Evolutionary conservation across 2,329 filamentous ascomycete species (phyloP), one percentile per base, ranked within the genome.

Genomic region (Scleromitrula shiraiana): DNA sequence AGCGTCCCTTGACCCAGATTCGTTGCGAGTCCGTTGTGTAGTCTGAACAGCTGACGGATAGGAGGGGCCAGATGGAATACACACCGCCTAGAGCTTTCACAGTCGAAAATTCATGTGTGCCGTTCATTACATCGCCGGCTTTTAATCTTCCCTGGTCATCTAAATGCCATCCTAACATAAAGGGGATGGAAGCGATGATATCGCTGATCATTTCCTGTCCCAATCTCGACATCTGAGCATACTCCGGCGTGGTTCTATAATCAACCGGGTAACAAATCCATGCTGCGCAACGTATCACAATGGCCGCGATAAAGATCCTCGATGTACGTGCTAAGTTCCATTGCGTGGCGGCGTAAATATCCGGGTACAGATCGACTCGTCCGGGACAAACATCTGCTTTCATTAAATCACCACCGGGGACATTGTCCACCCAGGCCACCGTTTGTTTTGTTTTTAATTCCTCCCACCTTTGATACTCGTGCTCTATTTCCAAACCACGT

Each of bases 221-320:
- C 2, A 69, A 69, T 30, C 73, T 65, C 14, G 73, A 70, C 4
- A 75, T 74, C 0, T 72, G 71, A 9, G 76, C 76, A 54, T 82
- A 82, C 61, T 82, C 76, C 15, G 76, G 72, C 5, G 78, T 82
- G 1, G 77, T 81, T 35, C 78, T 69, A 58, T 81, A 82, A 61
- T 83, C 78, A 7, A 77, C 70, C 0, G 79, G 78, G 7, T 72
- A 68, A 60, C 75, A 77, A 20, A 77, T 67, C 77, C 78, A 82
- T 2, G 79, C 78, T 6, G 74, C 72, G 56, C 77, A 80, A 6
- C 79, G 74, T 10, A 82, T 73, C 30, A 76, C 71, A 14, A 78
- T 64, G 14, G 75, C 73, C 3, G 73, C 71, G 20, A 82, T 67
- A 44, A 77, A 71, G 23, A 82, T 67, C 2, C 79, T 69, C 6